Percentiles rank a stretch among this genome's conserved stretches.
phyloP scores from a whole-genome alignment of 768 basidiomycete genomes.

The Phaffia tasmanica region DNA sequence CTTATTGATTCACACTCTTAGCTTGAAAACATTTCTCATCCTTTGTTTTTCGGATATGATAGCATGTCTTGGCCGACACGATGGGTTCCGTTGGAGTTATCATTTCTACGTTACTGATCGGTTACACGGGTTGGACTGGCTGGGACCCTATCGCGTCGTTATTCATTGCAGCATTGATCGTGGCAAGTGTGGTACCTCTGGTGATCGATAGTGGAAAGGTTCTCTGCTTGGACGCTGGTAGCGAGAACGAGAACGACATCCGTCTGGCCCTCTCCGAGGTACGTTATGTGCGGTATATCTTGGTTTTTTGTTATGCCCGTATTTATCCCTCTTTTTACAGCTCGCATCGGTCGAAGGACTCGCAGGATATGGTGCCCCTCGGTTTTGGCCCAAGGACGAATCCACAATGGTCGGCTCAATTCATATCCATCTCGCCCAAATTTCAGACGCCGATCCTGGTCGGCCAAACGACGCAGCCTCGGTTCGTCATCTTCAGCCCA shows the following conservation, averaged over 20 bases:
- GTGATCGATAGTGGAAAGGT: constrained; percentile 87
- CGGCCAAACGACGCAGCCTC: constrained; percentile 41
- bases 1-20: neutral
- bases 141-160: constrained; percentile 97
- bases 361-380: constrained; percentile 62
- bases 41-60: neutral
- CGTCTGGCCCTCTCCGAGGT: constrained; percentile 40
- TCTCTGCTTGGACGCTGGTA: constrained; percentile 72
- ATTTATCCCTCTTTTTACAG: constrained; percentile 40
- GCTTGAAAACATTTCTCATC: neutral
- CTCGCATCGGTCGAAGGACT: constrained; percentile 66
- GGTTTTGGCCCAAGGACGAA: constrained; percentile 95
- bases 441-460: constrained; percentile 48
- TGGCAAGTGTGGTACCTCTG: constrained; percentile 87
- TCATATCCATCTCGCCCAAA: constrained; percentile 69
- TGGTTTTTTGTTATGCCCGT: neutral
- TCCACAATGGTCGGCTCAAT: constrained; percentile 77
- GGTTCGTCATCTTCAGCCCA: constrained; percentile 36
- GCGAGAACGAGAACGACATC: constrained; percentile 39
- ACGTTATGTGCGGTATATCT: constrained; percentile 27
- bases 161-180: constrained; percentile 89
- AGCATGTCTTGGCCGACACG: constrained; percentile 92
- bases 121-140: constrained; percentile 94
- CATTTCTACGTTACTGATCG: constrained; percentile 86
- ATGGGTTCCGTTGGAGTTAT: constrained; percentile 97